Base-by-base conservation (phyloP, 2,329 filamentous ascomycete genomes). In the Zasmidium citrigriseum region DNA sequence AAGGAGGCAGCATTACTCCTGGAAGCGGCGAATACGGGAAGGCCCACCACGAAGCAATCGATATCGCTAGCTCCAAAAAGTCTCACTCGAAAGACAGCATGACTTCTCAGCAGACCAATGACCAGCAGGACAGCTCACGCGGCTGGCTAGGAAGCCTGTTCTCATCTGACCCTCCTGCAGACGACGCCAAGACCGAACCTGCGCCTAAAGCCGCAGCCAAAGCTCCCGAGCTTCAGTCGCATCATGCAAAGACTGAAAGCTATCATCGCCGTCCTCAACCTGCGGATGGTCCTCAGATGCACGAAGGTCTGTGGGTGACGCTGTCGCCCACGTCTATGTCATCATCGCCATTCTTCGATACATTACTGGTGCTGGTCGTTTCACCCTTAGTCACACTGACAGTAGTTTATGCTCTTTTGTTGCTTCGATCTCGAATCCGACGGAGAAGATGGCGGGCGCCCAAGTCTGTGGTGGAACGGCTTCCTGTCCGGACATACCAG, bases 401-500 rank as follows among this genome's bases (percentile, higher is more conserved):
- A 2, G 88, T 97, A 4, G 93, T 99, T 1, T 98, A 98, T 71
- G 89, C 91, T 12, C 82, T 98, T 11, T 82, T 98, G 4, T 84
- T 98, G 44, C 80, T 98, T 38, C 88, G 95, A 55, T 93, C 93
- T 48, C 89, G 93, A 59, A 96, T 97, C 66, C 88, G 93, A 52
- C 85, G 93, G 59, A 85, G 93, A 63, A 85, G 93, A 67, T 99
- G 95, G 93, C 86, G 95, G 68, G 95, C 95, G n/a, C 95, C 95
- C 4, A 99, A 99, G 75, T 96, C 91, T 0, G 87, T 99, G 0
- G 93, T 99, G 18, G 93, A 97, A 67, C 88, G 90, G 58, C 83
- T 99, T n/a, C 95, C 95, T 1, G 92, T 99, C 14, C 87, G 93
- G 59, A 98, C 93, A 0, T 99, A 97, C 70, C 93, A 96, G 68